Conservation (phyloP, 2,329 filamentous ascomycete genomes). For the Annulohypoxylon truncatum region DNA sequence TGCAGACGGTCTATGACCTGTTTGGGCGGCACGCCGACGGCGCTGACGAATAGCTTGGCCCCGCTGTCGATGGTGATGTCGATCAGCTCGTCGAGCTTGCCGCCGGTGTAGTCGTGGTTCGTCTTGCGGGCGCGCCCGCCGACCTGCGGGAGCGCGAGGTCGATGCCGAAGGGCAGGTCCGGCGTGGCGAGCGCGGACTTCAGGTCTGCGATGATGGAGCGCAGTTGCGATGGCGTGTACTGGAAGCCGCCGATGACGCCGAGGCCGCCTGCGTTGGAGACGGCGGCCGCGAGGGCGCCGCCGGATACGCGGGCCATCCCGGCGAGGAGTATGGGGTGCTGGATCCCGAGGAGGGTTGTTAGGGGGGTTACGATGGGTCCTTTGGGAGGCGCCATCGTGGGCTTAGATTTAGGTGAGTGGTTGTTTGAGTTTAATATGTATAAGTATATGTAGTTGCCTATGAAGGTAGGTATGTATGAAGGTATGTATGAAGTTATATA, state of each 20-base stretch:
- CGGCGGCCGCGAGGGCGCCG: constrained; percentile 82
- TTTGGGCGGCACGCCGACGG: constrained; percentile 86
- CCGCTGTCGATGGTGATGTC: constrained; percentile 86
- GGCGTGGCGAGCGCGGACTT: constrained; percentile 77
- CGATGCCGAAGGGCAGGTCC: constrained; percentile 86
- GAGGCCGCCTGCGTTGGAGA: constrained; percentile 88
- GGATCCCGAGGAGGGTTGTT: constrained; percentile 81
- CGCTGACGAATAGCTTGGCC: constrained; percentile 86
- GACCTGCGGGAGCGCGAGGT: constrained; percentile 90
- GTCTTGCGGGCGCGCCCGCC: constrained; percentile 86
- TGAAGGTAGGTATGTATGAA: not conserved
- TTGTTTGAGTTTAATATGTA: not conserved
- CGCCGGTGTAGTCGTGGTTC: constrained; percentile 95
- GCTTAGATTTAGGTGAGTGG: not conserved
- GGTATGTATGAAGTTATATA: not conserved
- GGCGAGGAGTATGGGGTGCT: constrained; percentile 90
- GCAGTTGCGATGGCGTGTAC: constrained; percentile 80
- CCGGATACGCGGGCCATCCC: constrained; percentile 92
- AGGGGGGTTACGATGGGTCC: constrained; percentile 79
- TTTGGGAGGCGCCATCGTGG: constrained; percentile 53
- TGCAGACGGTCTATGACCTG: constrained; percentile 81
- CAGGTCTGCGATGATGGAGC: constrained; percentile 84
- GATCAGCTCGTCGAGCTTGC: constrained; percentile 87
- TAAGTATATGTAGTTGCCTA: no score
- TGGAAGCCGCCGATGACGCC: constrained; percentile 78